Percentiles rank a stretch among this genome's conserved stretches.
phyloP scores from a whole-genome alignment of 352 stramenopile species.

The Phytopythium cucurbitacearum region DNA sequence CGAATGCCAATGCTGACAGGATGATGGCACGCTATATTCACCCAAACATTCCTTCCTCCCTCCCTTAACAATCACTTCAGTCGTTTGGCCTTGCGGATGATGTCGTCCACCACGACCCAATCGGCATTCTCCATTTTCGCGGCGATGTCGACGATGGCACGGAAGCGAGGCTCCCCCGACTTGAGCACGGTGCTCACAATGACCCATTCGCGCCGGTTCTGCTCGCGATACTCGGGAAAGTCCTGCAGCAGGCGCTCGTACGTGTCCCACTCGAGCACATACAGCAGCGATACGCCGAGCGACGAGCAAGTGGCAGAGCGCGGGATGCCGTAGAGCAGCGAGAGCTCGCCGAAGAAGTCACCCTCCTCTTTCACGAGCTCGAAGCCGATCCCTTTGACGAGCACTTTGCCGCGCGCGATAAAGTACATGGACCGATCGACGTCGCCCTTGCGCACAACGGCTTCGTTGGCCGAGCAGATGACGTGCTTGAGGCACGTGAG shows the following conservation, averaged over 20 bases:
- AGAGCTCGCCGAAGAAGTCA: constrained; percentile 76
- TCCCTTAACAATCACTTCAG: constrained; percentile 25
- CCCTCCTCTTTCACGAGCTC: constrained; percentile 71
- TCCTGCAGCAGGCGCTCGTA: constrained; percentile 67
- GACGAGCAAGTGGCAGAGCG: constrained; percentile 69
- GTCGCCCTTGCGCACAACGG: constrained; percentile 61
- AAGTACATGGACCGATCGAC: constrained; percentile 77
- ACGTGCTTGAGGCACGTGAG: constrained; percentile 62
- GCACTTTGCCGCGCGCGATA: constrained; percentile 53
- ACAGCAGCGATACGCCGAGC: constrained; percentile 63
- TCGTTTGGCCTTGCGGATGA: constrained; percentile 69
- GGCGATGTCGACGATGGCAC: constrained; percentile 62
- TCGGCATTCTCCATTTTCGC: constrained; percentile 56
- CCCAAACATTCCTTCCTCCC: constrained; percentile 8
- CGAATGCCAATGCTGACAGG: not conserved
- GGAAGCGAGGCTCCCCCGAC: constrained; percentile 58
- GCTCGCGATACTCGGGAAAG: constrained; percentile 67
- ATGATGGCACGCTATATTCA: constrained; percentile 3
- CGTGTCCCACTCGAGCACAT: constrained; percentile 70
- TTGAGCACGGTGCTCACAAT: constrained; percentile 62
- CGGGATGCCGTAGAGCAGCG: constrained; percentile 69
- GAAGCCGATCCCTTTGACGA: constrained; percentile 57
- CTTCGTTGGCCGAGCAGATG: constrained; percentile 55
- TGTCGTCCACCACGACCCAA: constrained; percentile 59
- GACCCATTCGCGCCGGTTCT: constrained; percentile 75